A percentile compares a stretch with the other conserved stretches of the same genome.
Evolutionary conservation across 306 rosid species (phyloP).

Genomic region (Cucurbita argyrosperma): DNA sequence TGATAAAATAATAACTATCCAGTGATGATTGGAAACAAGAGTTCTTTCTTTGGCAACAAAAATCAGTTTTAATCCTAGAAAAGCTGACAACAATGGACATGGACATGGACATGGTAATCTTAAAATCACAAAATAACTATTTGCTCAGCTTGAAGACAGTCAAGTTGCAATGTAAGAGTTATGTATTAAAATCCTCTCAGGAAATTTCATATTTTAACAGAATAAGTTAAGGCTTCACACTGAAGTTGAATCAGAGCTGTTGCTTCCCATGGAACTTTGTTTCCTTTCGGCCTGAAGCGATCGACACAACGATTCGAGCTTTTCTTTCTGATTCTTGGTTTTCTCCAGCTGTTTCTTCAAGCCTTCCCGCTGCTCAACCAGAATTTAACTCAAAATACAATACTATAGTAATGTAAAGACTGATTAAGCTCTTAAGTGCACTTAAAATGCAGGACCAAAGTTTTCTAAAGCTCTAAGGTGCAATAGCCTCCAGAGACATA

Average conservation of each 20-base stretch:
- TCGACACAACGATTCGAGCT: constrained; percentile 74
- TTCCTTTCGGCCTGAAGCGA: constrained; percentile 93
- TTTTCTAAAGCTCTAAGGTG: too few relatives aligned
- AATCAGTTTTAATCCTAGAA: background rate
- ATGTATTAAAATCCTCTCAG: background rate
- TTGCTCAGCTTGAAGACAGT: background rate
- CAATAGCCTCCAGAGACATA: too few relatives aligned
- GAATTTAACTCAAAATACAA: background rate
- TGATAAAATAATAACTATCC: background rate
- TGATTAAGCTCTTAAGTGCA: background rate
- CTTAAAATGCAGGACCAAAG: background rate
- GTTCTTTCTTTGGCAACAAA: background rate
- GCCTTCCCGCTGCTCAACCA: constrained; percentile 54
- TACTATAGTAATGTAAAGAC: background rate
- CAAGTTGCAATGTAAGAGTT: background rate
- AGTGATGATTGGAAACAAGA: background rate
- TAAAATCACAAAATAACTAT: background rate
- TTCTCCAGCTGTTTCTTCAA: constrained; percentile 74
- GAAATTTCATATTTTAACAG: background rate
- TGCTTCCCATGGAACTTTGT: constrained; percentile 37
- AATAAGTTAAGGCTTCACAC: constrained; percentile 13
- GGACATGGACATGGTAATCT: background rate
- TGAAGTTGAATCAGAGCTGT: constrained; percentile 31
- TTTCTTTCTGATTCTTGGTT: constrained; percentile 76
- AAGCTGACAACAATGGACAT: background rate